A percentile compares a stretch with the other conserved stretches of the same genome.
These are phyloP conservation scores for Crithidia mellificae DNA, from an alignment of 208 protist species.

Conservation along the genomic window DNA sequence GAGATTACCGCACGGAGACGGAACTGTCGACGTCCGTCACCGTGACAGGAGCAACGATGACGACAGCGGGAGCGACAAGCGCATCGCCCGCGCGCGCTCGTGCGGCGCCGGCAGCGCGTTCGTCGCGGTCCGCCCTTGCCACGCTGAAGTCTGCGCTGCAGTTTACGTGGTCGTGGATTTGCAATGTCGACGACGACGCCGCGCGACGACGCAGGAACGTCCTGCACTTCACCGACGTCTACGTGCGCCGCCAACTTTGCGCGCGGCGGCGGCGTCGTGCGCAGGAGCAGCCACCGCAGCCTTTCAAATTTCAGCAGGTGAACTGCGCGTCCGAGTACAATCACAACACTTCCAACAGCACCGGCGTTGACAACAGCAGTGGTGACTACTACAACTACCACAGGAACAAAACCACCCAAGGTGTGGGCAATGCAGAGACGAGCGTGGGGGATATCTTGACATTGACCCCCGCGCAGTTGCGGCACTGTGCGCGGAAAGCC, in stretches of 20 bases:
- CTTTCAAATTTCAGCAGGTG: not conserved
- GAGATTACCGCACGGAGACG: not conserved
- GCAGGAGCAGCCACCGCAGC: not conserved
- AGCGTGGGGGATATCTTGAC: not conserved
- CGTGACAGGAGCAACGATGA: no score
- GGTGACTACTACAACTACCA: no score
- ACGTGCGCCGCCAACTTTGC: slow-evolving; percentile 21
- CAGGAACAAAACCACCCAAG: no score
- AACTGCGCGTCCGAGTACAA: no score
- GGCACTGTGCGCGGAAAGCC: not conserved
- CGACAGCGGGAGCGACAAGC: no score
- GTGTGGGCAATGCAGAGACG: no score
- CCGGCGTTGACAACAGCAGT: no score
- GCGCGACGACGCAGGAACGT: slow-evolving; percentile 2
- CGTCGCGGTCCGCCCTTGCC: not conserved
- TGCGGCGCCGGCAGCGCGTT: not conserved
- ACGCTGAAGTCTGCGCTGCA: not conserved
- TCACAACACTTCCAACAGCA: no score
- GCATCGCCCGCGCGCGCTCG: not conserved
- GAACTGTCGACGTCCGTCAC: not conserved
- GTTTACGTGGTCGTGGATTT: not conserved
- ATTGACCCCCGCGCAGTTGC: slow-evolving; percentile 8
- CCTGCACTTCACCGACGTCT: slow-evolving; percentile 31
- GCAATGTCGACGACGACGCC: slow-evolving; percentile 9
- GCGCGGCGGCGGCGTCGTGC: not conserved